These are phyloP conservation scores for Pistacia integerrima DNA, from an alignment of 345 rosid species.

Conservation along the genomic window DNA sequence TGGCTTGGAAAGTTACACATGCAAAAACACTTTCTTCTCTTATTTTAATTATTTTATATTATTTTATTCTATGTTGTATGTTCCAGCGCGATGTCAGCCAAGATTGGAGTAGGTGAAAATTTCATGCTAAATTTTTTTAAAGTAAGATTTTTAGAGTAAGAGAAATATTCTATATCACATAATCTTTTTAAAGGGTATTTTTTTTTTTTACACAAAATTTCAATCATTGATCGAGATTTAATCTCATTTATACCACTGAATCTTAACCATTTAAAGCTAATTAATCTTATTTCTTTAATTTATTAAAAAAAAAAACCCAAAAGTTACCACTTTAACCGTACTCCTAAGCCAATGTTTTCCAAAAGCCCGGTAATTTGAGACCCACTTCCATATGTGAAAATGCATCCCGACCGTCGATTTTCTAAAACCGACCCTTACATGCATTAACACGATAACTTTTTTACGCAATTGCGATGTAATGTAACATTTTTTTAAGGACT, in stretches of 20 bases:
- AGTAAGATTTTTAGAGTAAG: not conserved
- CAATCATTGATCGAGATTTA: too few species aligned
- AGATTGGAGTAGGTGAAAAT: not conserved
- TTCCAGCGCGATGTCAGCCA: not conserved
- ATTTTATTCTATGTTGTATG: too few species aligned
- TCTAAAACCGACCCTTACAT: not conserved
- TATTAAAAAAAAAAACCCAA: not conserved
- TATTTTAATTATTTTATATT: not conserved
- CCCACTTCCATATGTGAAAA: slow-evolving; percentile 2
- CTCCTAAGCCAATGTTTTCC: not conserved
- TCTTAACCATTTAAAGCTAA: too few species aligned
- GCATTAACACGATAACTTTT: not conserved
- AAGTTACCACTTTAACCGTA: not conserved
- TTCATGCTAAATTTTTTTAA: not conserved
- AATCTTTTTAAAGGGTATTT: too few species aligned
- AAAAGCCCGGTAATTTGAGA: slow-evolving; percentile 1
- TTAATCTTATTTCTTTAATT: not conserved
- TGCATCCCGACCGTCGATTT: not conserved
- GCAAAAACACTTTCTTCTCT: not conserved
- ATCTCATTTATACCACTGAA: too few species aligned
- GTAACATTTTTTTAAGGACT: not conserved
- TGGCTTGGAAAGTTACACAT: not conserved
- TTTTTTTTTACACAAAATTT: too few species aligned
- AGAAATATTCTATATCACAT: too few species aligned
- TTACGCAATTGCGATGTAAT: not conserved